These are phyloP conservation scores for Escallonia rubra DNA, from an alignment of 129 eudicot species.

Conservation along the genomic window DNA sequence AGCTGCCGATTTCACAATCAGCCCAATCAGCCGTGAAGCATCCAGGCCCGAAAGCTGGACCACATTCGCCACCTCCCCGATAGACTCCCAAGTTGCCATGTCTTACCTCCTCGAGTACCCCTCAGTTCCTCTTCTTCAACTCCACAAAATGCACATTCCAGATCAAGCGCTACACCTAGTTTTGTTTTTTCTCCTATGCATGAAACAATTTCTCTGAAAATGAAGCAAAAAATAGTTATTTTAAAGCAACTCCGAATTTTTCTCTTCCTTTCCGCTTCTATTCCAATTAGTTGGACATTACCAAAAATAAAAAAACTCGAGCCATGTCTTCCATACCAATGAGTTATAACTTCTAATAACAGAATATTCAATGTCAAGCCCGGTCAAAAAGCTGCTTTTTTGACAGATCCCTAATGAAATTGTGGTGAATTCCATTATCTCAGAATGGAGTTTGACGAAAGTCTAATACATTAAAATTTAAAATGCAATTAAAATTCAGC, in stretches of 20 bases:
- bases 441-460: neutral
- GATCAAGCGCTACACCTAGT: neutral
- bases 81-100: slow-evolving; percentile 73
- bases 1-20: slow-evolving; percentile 82
- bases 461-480: neutral
- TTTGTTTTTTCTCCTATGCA: neutral
- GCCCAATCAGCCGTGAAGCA: slow-evolving; percentile 67
- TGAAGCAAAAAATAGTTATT: neutral
- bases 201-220: neutral
- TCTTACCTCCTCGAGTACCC: slow-evolving; percentile 4
- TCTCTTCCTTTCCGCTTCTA: neutral
- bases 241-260: neutral
- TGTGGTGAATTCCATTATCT: neutral
- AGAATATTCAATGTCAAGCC: neutral
- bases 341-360: neutral
- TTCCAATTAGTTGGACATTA: neutral
- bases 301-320: neutral
- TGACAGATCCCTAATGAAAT: neutral
- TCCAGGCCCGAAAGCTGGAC: slow-evolving; percentile 79
- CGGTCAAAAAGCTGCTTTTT: neutral
- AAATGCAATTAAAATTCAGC: neutral
- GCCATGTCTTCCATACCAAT: neutral
- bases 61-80: slow-evolving; percentile 77
- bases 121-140: slow-evolving; percentile 14
- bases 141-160: neutral